These are phyloP conservation scores for Phytophthora constricta DNA, from an alignment of 352 stramenopile genomes.

Conservation along the genomic window DNA sequence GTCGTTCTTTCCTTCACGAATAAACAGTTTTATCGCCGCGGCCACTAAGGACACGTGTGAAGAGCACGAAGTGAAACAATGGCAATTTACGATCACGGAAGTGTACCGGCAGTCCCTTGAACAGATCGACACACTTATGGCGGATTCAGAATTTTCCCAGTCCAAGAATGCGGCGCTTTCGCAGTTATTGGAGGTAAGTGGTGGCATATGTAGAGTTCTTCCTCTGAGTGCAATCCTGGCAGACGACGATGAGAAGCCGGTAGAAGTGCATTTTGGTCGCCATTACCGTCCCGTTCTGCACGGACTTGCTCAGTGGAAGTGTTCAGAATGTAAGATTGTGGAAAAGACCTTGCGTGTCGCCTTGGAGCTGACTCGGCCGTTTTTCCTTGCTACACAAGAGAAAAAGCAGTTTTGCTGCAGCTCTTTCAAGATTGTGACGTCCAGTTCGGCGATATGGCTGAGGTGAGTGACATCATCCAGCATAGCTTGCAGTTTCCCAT, in stretches of 20 bases:
- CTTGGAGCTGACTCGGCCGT: constrained; percentile 52
- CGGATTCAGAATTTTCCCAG: constrained; percentile 24
- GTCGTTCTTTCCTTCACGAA: constrained; percentile 41
- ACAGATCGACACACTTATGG: constrained; percentile 38
- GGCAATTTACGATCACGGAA: constrained; percentile 41
- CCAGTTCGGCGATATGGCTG: constrained; percentile 69
- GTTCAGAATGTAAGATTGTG: constrained; percentile 25
- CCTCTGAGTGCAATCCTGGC: constrained; percentile 38
- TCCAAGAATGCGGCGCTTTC: constrained; percentile 31
- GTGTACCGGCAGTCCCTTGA: constrained; percentile 44
- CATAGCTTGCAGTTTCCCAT: constrained; percentile 67
- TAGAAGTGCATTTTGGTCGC: constrained; percentile 53
- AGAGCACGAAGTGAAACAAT: constrained; percentile 32
- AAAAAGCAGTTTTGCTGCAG: constrained; percentile 77
- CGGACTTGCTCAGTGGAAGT: constrained; percentile 39
- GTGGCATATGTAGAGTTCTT: constrained; percentile 49
- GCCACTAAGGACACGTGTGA: constrained; percentile 22
- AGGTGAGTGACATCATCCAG: constrained; percentile 64
- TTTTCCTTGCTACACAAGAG: constrained; percentile 56
- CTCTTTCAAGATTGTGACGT: constrained; percentile 74
- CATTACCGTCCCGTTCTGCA: constrained; percentile 56
- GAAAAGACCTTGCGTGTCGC: constrained; percentile 36
- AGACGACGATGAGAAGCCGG: constrained; percentile 17
- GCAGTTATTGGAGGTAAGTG: constrained; percentile 50
- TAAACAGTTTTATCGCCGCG: constrained; percentile 41